These are phyloP conservation scores for Ceratobasidium sp. DNA, from an alignment of 1,284 basidiomycete species.

Conservation along the genomic window DNA sequence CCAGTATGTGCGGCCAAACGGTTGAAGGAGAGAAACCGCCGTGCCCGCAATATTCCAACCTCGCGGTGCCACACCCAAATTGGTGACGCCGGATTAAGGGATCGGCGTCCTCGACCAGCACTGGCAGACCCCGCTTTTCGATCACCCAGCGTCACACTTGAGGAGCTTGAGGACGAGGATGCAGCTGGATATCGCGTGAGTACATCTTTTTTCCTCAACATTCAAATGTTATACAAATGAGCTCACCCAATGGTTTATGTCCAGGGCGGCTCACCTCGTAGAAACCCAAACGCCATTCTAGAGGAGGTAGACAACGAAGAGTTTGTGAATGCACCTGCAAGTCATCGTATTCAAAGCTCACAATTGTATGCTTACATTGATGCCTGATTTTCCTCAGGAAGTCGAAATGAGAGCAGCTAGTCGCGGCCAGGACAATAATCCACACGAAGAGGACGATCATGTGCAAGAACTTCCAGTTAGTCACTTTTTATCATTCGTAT, in stretches of 20 bases:
- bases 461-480: too few relatives aligned
- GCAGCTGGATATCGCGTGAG: background rate
- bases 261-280: too few relatives aligned
- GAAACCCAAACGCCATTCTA: too few relatives aligned
- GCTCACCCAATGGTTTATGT: background rate
- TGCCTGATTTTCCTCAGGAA: too few relatives aligned
- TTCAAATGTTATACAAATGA: too few relatives aligned
- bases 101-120: background rate
- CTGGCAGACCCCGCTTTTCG: background rate
- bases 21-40: background rate
- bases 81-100: too few relatives aligned
- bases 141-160: background rate
- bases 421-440: background rate
- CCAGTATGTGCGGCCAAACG: background rate
- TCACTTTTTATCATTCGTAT: too few relatives aligned
- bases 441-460: background rate
- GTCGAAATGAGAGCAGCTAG: too few relatives aligned
- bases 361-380: too few relatives aligned
- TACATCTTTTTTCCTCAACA: background rate
- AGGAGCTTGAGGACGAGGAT: constrained; percentile 1
- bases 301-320: too few relatives aligned
- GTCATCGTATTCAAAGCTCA: background rate
- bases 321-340: too few relatives aligned
- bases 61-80: background rate
- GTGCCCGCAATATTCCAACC: too few relatives aligned